Conservation (phyloP, 352 stramenopile genomes). For the Phytophthora tubulina region DNA sequence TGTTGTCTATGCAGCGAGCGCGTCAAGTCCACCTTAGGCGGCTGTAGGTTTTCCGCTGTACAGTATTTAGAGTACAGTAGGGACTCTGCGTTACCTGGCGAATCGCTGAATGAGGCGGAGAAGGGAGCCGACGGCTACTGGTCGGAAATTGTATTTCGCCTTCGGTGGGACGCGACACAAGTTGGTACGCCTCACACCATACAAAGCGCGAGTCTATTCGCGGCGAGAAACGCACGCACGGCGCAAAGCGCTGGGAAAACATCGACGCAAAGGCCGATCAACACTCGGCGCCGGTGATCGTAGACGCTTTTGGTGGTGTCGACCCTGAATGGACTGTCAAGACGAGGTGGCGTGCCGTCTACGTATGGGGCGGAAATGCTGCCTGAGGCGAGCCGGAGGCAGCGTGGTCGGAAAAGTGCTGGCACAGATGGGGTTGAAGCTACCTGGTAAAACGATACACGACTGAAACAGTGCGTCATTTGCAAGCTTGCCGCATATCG, state of each 20-base stretch:
- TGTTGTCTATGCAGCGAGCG: conserved; percentile 36
- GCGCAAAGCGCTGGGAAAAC: no score
- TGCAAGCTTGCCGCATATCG: not conserved
- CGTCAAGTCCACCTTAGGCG: conserved; percentile 5
- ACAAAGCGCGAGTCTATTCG: conserved; percentile 15
- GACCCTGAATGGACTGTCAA: not conserved
- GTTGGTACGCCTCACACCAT: conserved; percentile 25
- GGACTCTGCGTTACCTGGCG: not conserved
- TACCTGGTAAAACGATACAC: not conserved
- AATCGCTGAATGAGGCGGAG: conserved; percentile 23
- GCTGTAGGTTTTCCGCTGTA: not conserved
- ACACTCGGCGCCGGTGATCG: no score
- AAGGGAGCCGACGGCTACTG: conserved; percentile 2
- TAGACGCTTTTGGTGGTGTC: no score
- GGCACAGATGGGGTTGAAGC: conserved; percentile 3
- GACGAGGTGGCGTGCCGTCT: not conserved
- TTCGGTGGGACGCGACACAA: conserved; percentile 12
- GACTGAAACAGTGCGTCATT: not conserved
- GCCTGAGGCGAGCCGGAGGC: no score
- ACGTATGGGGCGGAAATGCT: not conserved
- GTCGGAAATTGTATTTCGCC: conserved; percentile 32
- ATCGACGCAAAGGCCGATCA: no score
- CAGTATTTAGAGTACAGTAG: not conserved
- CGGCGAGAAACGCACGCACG: conserved; percentile 12
- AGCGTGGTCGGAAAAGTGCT: no score